phyloP scores from a whole-genome alignment of 2,329 filamentous ascomycete genomes.

The Zymoseptoria tritici region DNA sequence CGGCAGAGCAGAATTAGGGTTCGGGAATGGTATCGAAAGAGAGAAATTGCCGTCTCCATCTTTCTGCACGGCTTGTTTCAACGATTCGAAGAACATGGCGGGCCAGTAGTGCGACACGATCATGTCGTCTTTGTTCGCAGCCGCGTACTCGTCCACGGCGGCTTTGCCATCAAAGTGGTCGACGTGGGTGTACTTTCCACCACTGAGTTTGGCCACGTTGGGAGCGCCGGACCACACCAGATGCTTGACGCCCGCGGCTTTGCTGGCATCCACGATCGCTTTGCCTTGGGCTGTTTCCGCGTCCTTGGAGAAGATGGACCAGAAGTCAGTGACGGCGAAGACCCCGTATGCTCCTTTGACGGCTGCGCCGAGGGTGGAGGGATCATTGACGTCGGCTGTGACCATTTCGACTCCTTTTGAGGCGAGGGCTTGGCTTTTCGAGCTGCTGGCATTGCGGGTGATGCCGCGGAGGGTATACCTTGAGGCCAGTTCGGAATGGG shows the following conservation, averaged over 20 bases:
- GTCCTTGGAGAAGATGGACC: constrained; percentile 33
- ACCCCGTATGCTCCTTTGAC: constrained; percentile 43
- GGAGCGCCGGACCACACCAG: constrained; percentile 34
- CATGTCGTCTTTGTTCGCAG: constrained; percentile 22
- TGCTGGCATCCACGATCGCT: constrained; percentile 28
- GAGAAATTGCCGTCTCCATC: neutral
- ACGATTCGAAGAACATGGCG: constrained; percentile 18
- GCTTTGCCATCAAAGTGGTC: constrained; percentile 35
- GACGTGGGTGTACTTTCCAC: constrained; percentile 26
- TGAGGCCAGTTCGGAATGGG: constrained; percentile 38
- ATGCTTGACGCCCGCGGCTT: constrained; percentile 29
- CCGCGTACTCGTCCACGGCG: constrained; percentile 29
- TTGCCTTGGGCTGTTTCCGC: constrained; percentile 29
- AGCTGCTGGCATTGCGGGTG: constrained; percentile 43
- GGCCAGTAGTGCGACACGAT: constrained; percentile 22
- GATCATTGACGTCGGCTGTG: constrained; percentile 46
- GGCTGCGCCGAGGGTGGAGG: constrained; percentile 38
- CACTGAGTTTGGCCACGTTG: constrained; percentile 23
- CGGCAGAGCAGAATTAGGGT: constrained; percentile 17
- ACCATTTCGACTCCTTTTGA: constrained; percentile 46
- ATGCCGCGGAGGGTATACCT: constrained; percentile 49
- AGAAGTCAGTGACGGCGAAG: constrained; percentile 48
- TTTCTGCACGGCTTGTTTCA: constrained; percentile 2
- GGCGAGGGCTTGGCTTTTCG: constrained; percentile 40
- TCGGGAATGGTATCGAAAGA: neutral